These are phyloP conservation scores for Penicillium sp. DNA, from an alignment of 2,329 filamentous ascomycete genomes.

Conservation along the genomic window DNA sequence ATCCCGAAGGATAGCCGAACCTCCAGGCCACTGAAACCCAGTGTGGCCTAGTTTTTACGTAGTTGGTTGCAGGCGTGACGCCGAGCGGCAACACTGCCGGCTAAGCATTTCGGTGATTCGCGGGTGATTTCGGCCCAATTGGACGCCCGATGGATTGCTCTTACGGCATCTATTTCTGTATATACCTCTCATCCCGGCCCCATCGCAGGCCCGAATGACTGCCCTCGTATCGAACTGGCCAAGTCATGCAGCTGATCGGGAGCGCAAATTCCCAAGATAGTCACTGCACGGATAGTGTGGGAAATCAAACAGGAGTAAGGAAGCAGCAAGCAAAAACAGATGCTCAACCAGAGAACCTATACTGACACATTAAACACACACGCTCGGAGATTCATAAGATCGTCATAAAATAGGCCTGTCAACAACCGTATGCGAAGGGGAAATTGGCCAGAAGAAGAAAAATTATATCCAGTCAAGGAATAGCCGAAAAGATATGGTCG, in stretches of 20 bases:
- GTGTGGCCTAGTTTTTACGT: not conserved
- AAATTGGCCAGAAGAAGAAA: conserved; percentile 5
- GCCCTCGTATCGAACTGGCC: not conserved
- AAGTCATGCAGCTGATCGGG: not conserved
- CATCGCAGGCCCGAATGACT: not conserved
- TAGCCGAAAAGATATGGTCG: not conserved
- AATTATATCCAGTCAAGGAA: conserved; percentile 14
- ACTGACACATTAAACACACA: not conserved
- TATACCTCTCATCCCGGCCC: not conserved
- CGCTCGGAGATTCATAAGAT: conserved; percentile 13
- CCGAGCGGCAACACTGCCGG: conserved; percentile 10
- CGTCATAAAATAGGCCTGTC: conserved; percentile 9
- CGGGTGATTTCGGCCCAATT: conserved; percentile 29
- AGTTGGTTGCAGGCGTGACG: not conserved
- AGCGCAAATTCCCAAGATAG: not conserved
- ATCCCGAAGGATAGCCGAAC: conserved; percentile 23
- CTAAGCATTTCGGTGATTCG: conserved; percentile 25
- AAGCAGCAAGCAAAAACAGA: not conserved
- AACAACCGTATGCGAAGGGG: conserved; percentile 10
- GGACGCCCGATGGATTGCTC: conserved; percentile 10
- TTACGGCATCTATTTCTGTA: conserved; percentile 14
- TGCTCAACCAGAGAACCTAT: not conserved
- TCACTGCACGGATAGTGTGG: not conserved
- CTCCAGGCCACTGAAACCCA: not conserved
- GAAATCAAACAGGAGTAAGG: not conserved